Base-by-base conservation (phyloP, 2,329 filamentous ascomycete genomes). In the Colletotrichum cuscutae region DNA sequence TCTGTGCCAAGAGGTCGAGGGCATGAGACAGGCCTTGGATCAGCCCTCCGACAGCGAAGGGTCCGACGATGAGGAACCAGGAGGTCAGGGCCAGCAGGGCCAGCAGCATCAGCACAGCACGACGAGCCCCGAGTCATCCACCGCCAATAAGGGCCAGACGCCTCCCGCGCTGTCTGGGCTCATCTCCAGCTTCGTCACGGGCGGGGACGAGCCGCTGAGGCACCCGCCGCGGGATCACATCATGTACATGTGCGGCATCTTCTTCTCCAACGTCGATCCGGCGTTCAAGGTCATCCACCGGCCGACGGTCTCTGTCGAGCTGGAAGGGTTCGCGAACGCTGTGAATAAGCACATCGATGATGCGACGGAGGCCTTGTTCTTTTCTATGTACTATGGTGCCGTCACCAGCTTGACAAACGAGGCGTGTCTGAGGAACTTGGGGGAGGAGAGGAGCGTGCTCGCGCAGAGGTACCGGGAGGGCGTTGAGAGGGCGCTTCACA, bases 281-380 rank as follows among this genome's bases (percentile, higher is more conserved):
- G 78, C 85, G 42, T 76, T 86, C 71, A 86, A 86, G 76, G 80
- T 86, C 37, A 73, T 86, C 5, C 85, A 86, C 73, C 79, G 81
- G n/a, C 85, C 85, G 3, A 84, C 83, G 1, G 76, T 83, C 28
- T 75, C 75, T 15, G 77, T 75, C 1, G 74, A 78, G 42, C 73
- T 83, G 5, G 74, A 80, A 30, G 57, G 70, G 0, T 79, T 84
- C 26, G 67, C 73, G 6, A 76, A 77, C 15, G 76, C 78, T 8
- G 37, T 73, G 56, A 12, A 77, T 69, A 62, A 77, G 73, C 11
- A 77, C 72, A 6, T 77, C 72, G 15, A 78, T 76, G 61, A 73
- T 42, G 24, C 76, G 24, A 75, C 73, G 0, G 83, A 84, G 37
- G 82, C 84, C 5, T 76, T 86, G 15, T 78, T 83, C 58, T 86